Evolutionary conservation across 73 alveolate species (phyloP).

Genomic region (Tetrahymena thermophila): DNA sequence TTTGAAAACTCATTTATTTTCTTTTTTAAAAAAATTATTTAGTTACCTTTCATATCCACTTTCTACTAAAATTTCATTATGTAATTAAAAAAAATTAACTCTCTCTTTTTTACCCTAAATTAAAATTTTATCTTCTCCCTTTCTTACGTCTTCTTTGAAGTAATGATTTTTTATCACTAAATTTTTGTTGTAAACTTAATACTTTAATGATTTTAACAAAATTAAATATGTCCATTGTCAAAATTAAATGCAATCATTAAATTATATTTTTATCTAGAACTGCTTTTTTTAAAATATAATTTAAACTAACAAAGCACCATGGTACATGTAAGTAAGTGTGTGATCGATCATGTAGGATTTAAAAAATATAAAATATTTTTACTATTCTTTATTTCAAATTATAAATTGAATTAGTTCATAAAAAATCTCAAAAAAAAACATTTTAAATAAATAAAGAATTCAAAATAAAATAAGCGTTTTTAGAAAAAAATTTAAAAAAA

Average conservation of each 20-base stretch:
- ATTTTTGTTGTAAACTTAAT: neutral
- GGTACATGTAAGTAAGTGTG: too few species aligned
- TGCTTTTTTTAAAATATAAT: neutral
- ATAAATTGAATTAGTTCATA: too few species aligned
- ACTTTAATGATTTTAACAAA: neutral
- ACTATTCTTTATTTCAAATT: too few species aligned
- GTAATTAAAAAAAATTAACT: neutral
- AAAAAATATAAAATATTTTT: too few species aligned
- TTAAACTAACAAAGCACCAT: too few species aligned
- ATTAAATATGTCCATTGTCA: neutral
- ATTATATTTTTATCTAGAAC: neutral
- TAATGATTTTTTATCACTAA: neutral
- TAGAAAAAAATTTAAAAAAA: too few species aligned
- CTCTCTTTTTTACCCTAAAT: neutral
- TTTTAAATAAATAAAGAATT: too few species aligned
- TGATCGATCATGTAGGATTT: too few species aligned
- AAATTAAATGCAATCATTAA: neutral
- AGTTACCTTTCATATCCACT: neutral
- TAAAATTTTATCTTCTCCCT: neutral
- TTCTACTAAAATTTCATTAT: neutral
- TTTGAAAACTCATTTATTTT: neutral
- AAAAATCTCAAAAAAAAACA: too few species aligned
- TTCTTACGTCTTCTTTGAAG: neutral
- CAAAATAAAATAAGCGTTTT: too few species aligned
- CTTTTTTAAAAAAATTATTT: neutral